phyloP scores from a whole-genome alignment of 192 early-diverging fungal species.

The Coemansia sp. region DNA sequence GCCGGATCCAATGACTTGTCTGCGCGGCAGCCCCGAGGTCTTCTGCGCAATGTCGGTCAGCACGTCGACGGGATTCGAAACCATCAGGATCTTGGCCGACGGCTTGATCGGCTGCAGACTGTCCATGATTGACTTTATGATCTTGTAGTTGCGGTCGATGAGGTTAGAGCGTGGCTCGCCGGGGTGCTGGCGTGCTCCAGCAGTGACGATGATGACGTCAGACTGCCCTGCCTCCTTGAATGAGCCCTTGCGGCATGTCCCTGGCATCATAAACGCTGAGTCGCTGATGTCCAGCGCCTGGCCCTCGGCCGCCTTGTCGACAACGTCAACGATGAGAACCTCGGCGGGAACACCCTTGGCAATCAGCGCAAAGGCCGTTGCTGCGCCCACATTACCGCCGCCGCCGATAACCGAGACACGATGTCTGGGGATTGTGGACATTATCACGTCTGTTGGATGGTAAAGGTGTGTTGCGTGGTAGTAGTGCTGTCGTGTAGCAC shows the following conservation, averaged over 20 bases:
- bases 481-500: neutral
- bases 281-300: slow-evolving; percentile 85
- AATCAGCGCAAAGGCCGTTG: slow-evolving; percentile 70
- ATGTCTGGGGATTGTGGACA: slow-evolving; percentile 31
- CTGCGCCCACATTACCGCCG: slow-evolving; percentile 75
- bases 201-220: slow-evolving; percentile 82
- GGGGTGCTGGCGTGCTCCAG: slow-evolving; percentile 80
- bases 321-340: slow-evolving; percentile 73
- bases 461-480: neutral
- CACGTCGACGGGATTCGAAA: slow-evolving; percentile 84
- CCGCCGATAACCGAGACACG: slow-evolving; percentile 69
- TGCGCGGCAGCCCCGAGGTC: slow-evolving; percentile 70
- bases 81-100: slow-evolving; percentile 70
- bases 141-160: slow-evolving; percentile 78
- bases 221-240: slow-evolving; percentile 75
- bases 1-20: slow-evolving; percentile 85
- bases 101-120: slow-evolving; percentile 74
- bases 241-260: slow-evolving; percentile 61
- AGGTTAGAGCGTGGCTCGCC: slow-evolving; percentile 72
- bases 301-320: slow-evolving; percentile 64
- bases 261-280: slow-evolving; percentile 69
- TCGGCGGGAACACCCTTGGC: slow-evolving; percentile 69
- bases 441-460: slow-evolving; percentile 5
- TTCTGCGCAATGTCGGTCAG: slow-evolving; percentile 84
- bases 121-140: slow-evolving; percentile 70